These are phyloP conservation scores for Zostera marina DNA, from an alignment of 116 monocot genomes.

Conservation along the genomic window DNA sequence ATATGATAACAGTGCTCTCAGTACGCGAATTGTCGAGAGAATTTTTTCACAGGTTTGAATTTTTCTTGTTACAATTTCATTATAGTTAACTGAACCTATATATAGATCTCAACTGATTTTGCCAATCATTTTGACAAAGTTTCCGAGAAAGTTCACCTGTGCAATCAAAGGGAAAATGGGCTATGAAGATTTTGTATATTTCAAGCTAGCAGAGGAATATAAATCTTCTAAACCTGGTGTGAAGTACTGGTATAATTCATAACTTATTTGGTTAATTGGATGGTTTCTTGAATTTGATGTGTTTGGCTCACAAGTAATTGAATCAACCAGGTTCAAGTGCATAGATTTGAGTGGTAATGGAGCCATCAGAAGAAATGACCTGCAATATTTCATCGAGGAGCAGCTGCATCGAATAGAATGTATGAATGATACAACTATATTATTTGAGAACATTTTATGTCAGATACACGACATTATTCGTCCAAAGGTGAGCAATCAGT, in stretches of 20 bases:
- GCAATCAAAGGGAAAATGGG: conserved; percentile 54
- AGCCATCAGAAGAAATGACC: conserved; percentile 55
- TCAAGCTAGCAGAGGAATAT: conserved; percentile 64
- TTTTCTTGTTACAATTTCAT: not conserved
- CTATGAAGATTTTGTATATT: conserved; percentile 81
- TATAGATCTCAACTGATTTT: not conserved
- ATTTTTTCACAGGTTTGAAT: conserved; percentile 55
- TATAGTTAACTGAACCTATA: not conserved
- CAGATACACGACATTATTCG: conserved; percentile 75
- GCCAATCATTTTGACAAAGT: conserved; percentile 8
- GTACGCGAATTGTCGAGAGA: conserved; percentile 61
- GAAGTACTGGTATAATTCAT: conserved; percentile 41
- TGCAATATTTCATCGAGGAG: conserved; percentile 87
- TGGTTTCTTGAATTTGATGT: not conserved
- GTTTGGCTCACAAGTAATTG: too few species aligned
- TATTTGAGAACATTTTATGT: conserved; percentile 74
- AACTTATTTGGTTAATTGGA: not conserved
- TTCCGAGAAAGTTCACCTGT: conserved; percentile 44
- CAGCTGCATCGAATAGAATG: conserved; percentile 80
- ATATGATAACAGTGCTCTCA: conserved; percentile 67
- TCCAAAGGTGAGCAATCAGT: conserved; percentile 33
- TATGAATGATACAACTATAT: conserved; percentile 58
- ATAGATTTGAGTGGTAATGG: conserved; percentile 76
- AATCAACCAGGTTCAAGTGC: conserved; percentile 9
- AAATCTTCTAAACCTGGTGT: conserved; percentile 66